These are phyloP conservation scores for Capsicum pubescens DNA, from an alignment of 257 asterid species.

Conservation along the genomic window DNA sequence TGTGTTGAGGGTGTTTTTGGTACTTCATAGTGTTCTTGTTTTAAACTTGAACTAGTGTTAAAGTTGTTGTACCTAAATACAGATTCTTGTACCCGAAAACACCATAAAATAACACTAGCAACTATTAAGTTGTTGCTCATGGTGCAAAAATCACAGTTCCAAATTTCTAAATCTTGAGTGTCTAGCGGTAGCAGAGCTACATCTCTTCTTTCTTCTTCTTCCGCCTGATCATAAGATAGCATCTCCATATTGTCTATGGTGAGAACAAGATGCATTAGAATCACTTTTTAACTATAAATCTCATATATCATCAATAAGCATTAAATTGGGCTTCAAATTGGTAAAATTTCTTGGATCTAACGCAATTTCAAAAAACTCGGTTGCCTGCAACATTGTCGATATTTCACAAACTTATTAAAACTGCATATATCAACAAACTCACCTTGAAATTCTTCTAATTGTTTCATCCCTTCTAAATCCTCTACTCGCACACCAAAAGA, in stretches of 20 bases:
- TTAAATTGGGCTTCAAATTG: neutral
- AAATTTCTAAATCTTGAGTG: neutral
- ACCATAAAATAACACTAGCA: neutral
- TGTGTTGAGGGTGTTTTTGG: too few species aligned
- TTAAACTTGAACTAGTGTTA: too few species aligned
- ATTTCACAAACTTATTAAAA: neutral
- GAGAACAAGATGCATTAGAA: neutral
- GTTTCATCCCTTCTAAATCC: neutral
- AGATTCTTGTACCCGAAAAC: too few species aligned
- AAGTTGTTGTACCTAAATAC: too few species aligned
- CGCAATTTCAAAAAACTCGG: neutral
- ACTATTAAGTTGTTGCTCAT: slow-evolving; percentile 28
- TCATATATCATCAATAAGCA: neutral
- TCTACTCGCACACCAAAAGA: neutral
- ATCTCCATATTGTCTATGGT: neutral
- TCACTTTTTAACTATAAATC: neutral
- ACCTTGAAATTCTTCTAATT: neutral
- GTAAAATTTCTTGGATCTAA: neutral
- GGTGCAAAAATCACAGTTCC: slow-evolving; percentile 1
- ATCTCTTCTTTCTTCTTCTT: neutral
- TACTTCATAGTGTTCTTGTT: too few species aligned
- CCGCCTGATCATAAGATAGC: neutral
- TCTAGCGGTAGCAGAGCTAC: slow-evolving; percentile 30
- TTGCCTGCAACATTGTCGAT: neutral
- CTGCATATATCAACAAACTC: neutral